Evolutionary conservation across 306 rosid genomes (phyloP).

Genomic region (Medicago truncatula): DNA sequence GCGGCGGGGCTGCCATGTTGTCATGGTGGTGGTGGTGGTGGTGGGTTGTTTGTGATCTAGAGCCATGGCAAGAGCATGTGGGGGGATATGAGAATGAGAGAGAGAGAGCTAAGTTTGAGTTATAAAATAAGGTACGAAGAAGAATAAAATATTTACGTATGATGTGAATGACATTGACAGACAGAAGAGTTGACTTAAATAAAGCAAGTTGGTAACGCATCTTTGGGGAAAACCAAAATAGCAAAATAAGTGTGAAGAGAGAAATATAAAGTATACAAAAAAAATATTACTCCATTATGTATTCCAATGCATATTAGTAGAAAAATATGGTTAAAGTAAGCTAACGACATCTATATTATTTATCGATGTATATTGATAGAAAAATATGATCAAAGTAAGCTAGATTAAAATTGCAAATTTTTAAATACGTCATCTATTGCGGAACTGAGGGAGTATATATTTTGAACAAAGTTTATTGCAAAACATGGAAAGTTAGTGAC

Average conservation of each 20-base stretch:
- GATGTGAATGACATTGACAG: slow-evolving; percentile 37
- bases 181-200: slow-evolving; percentile 46
- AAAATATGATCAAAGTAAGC: no score
- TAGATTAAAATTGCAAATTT: no score
- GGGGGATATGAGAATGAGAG: background rate
- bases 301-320: no score
- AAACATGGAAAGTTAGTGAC: background rate
- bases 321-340: no score
- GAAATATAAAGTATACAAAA: no score
- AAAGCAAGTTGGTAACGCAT: slow-evolving; percentile 31
- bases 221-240: slow-evolving; percentile 22
- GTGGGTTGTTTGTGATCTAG: slow-evolving; percentile 19
- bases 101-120: background rate
- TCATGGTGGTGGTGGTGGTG: slow-evolving; percentile 15
- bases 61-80: slow-evolving; percentile 46
- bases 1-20: slow-evolving; percentile 37
- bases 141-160: background rate
- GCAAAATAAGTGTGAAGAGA: no score
- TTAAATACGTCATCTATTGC: no score
- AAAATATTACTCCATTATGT: no score
- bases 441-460: no score
- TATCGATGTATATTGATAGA: no score
- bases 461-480: background rate
- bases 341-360: no score
- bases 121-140: background rate